A percentile compares a stretch with the other conserved stretches of the same genome.
Evolutionary conservation across 768 basidiomycete genomes (phyloP).

Genomic region (Mycena latifolia): DNA sequence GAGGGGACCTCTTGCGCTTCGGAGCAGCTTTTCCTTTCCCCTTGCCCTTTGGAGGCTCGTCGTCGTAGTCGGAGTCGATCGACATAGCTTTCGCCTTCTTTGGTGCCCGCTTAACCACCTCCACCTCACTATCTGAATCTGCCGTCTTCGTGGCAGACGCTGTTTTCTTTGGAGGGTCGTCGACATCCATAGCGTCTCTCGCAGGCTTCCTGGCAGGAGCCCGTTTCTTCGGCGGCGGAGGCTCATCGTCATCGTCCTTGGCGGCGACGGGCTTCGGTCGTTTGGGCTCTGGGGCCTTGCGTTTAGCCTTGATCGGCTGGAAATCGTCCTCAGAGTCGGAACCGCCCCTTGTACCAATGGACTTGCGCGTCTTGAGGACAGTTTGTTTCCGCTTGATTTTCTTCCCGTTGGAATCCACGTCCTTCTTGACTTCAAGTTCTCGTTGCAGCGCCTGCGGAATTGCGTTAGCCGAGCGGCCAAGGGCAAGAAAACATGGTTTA

Average conservation of each 20-base stretch:
- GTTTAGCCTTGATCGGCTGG: constrained; percentile 61
- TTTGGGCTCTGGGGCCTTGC: constrained; percentile 49
- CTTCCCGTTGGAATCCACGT: constrained; percentile 59
- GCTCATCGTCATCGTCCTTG: constrained; percentile 38
- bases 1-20: constrained; percentile 84
- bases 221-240: constrained; percentile 43
- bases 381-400: constrained; percentile 62
- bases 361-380: constrained; percentile 61
- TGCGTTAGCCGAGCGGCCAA: constrained; percentile 28
- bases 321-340: constrained; percentile 62
- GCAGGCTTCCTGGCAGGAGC: constrained; percentile 40
- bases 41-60: constrained; percentile 34
- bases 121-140: constrained; percentile 51
- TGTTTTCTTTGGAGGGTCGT: constrained; percentile 36
- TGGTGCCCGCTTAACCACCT: constrained; percentile 39
- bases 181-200: constrained; percentile 46
- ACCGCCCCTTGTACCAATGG: constrained; percentile 48
- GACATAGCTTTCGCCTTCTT: constrained; percentile 30
- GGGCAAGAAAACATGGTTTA: constrained; percentile 49
- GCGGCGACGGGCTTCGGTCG: constrained; percentile 28
- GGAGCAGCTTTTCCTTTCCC: constrained; percentile 56
- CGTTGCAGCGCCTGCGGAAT: constrained; percentile 56
- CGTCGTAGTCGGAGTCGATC: constrained; percentile 26
- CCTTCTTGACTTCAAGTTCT: constrained; percentile 58
- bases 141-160: constrained; percentile 46